Evolutionary conservation across 257 asterid genomes (phyloP).

Genomic region (Gynochthodes officinalis): DNA sequence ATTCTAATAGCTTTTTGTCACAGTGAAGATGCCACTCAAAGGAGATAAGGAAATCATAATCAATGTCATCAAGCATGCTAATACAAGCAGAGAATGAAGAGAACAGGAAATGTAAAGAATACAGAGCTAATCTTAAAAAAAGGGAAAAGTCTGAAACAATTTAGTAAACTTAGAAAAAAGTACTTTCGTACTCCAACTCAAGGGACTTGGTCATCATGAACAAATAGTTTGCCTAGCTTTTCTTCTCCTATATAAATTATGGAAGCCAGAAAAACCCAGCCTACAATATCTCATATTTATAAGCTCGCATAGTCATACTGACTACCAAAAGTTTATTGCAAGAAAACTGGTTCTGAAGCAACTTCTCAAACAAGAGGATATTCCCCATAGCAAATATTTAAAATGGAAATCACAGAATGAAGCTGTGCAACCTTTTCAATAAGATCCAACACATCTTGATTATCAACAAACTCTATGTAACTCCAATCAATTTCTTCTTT

Average conservation of each 20-base stretch:
- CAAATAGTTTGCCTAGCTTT: background rate
- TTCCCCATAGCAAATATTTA: slow-evolving; percentile 4
- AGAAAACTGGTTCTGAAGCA: background rate
- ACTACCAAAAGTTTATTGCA: background rate
- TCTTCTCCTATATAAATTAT: background rate
- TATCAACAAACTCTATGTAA: slow-evolving; percentile 95
- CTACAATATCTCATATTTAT: background rate
- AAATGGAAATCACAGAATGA: slow-evolving; percentile 4
- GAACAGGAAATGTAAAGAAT: background rate
- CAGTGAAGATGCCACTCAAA: background rate
- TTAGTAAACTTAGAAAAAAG: background rate
- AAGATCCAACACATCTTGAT: slow-evolving; percentile 96
- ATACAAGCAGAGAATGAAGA: background rate
- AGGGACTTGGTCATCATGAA: background rate
- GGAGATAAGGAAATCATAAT: background rate
- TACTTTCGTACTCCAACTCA: background rate
- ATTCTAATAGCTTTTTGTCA: background rate
- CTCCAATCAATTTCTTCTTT: slow-evolving; percentile 96
- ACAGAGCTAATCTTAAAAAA: background rate
- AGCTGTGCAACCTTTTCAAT: slow-evolving; percentile 76
- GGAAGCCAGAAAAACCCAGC: slow-evolving; percentile 5
- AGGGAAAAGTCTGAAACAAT: background rate
- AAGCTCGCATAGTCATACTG: background rate
- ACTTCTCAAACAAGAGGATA: background rate
- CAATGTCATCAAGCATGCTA: too few species aligned